Evolutionary conservation across 2,329 filamentous ascomycete genomes (phyloP).

Genomic region (Exutisphaerella laricina): DNA sequence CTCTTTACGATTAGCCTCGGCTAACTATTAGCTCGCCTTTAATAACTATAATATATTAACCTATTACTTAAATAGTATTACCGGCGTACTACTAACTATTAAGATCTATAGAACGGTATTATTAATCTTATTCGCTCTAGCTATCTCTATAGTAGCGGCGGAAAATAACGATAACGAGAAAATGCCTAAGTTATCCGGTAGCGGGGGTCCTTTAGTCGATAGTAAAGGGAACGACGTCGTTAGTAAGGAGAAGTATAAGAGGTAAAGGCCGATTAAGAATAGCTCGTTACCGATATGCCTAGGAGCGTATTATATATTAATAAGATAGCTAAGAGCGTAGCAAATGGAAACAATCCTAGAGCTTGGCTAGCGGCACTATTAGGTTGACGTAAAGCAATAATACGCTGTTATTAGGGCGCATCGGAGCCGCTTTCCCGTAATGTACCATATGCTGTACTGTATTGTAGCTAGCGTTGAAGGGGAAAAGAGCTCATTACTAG

Average conservation of each 20-base stretch:
- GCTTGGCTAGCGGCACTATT: no score
- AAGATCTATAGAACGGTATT: constrained; percentile 66
- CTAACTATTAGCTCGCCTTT: constrained; percentile 85
- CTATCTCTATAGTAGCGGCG: constrained; percentile 83
- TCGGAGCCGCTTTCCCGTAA: no score
- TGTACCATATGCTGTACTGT: no score
- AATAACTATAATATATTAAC: constrained; percentile 91
- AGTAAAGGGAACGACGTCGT: neutral
- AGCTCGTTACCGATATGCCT: constrained; percentile 95
- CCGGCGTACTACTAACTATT: constrained; percentile 70
- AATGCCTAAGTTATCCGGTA: no score
- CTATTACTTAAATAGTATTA: constrained; percentile 86
- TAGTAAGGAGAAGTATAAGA: constrained; percentile 91
- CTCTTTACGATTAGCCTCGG: constrained; percentile 51
- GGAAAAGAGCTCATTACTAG: no score
- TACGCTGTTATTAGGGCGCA: no score
- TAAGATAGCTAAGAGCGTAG: no score
- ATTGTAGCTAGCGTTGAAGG: no score
- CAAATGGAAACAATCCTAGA: no score
- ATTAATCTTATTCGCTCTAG: constrained; percentile 76
- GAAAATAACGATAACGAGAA: constrained; percentile 52
- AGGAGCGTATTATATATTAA: no score
- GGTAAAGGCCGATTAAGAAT: constrained; percentile 96
- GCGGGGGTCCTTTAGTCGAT: neutral
- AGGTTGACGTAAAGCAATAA: no score